Conservation (phyloP, 345 rosid species). For the Rhodamnia rubescens region DNA sequence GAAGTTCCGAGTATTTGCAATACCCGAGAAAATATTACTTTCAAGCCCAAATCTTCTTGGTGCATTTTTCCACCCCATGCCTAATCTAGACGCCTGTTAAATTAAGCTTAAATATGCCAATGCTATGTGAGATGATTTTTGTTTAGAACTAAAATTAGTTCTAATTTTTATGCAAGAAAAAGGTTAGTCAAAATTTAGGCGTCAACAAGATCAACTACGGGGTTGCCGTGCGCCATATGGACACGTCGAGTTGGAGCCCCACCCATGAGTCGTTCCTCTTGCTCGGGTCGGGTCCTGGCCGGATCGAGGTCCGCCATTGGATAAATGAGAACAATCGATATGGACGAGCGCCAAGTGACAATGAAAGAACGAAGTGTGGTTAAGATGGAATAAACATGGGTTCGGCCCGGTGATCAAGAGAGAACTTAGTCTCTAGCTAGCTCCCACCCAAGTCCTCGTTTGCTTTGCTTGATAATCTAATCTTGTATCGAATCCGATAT, state of each 20-base stretch:
- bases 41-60: too few species aligned
- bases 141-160: too few species aligned
- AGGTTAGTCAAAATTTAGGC: too few species aligned
- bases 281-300: conserved; percentile 64
- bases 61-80: too few species aligned
- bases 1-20: too few species aligned
- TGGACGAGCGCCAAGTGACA: conserved; percentile 37
- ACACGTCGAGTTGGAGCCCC: conserved; percentile 67
- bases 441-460: not conserved
- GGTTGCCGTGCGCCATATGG: conserved; percentile 74
- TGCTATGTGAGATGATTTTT: too few species aligned
- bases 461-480: not conserved
- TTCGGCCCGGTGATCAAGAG: not conserved
- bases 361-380: not conserved
- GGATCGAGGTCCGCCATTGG: conserved; percentile 74
- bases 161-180: too few species aligned
- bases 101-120: too few species aligned
- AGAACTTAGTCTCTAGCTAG: not conserved
- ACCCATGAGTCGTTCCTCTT: conserved; percentile 66
- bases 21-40: too few species aligned
- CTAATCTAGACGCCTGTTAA: too few species aligned
- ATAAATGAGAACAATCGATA: conserved; percentile 61
- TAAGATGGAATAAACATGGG: not conserved
- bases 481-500: too few species aligned
- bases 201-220: too few species aligned